Evolutionary conservation across 2,329 filamentous ascomycete species (phyloP), one percentile per base, ranked within the genome.

Genomic region (Chrysoporthe deuterocubensis): DNA sequence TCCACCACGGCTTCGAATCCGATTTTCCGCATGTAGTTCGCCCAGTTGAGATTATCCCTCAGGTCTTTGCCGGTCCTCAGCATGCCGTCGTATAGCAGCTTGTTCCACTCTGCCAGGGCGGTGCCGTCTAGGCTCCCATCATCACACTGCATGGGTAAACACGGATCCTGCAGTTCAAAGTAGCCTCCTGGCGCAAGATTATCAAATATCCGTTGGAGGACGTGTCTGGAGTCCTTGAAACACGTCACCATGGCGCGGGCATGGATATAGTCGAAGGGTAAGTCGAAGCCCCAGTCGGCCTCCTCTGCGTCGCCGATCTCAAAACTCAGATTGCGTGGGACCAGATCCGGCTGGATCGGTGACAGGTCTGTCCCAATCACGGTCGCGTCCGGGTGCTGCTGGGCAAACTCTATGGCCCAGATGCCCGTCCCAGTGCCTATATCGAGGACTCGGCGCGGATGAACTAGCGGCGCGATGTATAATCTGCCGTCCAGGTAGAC

Each of bases 251-350:
- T 80, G 34, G 83, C 79, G 46, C 85, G 81, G 42, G 79, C 77
- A 73, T 87, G 84, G 67, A 88, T 82, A 71, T 82, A 84, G 73
- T 86, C 82, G 74, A 87, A 87, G 59, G 83, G 78, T 2, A 79
- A 75, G 71, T 81, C 83, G 18, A 71, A 75, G 3, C 82, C 76
- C 86, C 86, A 88, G 3, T 82, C 78, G 67, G 43, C 26, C 18
- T 84, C 79, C 72, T 87, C 83, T 8, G 83, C 79, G 72, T 87
- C 85, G 71, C 87, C 85, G 44, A 87, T 80, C 65, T 86, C 77
- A 74, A 87, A 88, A 32, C 77, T 78, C 58, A 85, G 80, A 69
- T 87, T 88, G 21, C 83, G 81, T 14, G 85, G 85, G 2, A 86
- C 76, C 60, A 75, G 74, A 32, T n/a, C 48, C 2, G 56, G 71